Conservation (phyloP, 352 stramenopile species). For the Phytophthora tentaculata region DNA sequence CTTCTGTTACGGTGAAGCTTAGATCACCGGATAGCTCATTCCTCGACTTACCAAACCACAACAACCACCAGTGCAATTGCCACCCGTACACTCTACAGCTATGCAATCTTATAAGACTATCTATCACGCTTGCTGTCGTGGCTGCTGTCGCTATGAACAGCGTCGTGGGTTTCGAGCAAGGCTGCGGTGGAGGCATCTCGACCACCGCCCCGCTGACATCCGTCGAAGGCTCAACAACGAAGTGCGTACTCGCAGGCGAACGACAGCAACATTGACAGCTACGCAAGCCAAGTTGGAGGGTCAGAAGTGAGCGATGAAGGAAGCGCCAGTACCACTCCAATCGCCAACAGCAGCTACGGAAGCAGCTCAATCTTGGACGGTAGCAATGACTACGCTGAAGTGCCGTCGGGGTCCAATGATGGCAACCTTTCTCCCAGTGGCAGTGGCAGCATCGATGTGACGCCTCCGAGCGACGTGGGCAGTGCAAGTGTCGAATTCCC, state of each 20-base stretch:
- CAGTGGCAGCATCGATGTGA: too few species aligned
- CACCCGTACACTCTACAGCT: background rate
- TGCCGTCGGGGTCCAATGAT: too few species aligned
- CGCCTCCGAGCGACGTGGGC: too few species aligned
- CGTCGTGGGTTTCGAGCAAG: conserved; percentile 20
- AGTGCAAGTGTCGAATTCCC: too few species aligned
- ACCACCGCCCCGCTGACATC: conserved; percentile 6
- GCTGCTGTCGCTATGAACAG: conserved; percentile 26
- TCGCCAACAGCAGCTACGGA: conserved; percentile 9
- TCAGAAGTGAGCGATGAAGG: conserved; percentile 1
- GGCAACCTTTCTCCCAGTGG: too few species aligned
- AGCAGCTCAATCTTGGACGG: conserved; percentile 16
- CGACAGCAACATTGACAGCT: conserved; percentile 11
- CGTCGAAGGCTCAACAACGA: too few species aligned
- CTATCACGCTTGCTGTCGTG: conserved; percentile 16
- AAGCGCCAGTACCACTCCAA: background rate
- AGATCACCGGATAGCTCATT: conserved; percentile 21
- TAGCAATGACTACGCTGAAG: too few species aligned
- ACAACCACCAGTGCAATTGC: background rate
- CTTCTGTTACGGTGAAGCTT: background rate
- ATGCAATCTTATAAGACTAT: conserved; percentile 25
- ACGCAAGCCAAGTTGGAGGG: conserved; percentile 9
- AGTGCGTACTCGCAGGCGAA: conserved; percentile 4
- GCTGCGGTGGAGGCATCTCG: conserved; percentile 23
- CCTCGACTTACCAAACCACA: conserved; percentile 12